Base-by-base conservation (phyloP, 2,329 filamentous ascomycete genomes). In the Chrysosporium keratinophilum region DNA sequence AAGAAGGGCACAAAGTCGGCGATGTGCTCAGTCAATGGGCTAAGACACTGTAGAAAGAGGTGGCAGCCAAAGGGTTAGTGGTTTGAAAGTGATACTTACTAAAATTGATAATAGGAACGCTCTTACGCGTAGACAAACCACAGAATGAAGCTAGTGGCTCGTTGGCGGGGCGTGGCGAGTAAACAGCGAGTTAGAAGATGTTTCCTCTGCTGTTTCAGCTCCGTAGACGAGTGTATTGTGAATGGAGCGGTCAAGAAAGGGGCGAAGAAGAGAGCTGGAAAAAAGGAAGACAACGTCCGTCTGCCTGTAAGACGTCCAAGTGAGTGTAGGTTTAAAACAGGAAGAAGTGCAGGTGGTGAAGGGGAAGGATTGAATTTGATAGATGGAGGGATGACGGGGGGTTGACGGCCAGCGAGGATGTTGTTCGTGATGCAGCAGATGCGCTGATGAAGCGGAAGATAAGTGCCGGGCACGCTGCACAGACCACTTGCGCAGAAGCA, bases 201-300 rank as follows among this genome's bases (percentile, higher is more conserved):
- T 43, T 50, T 42, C 39, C 14, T 15, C 33, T 37, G 20, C 48
- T 35, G 48, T 50, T 50, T 50, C 47, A 50, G 23, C 23, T 50
- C 23, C 6, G 28, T 15, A 11, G 37, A 37, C 40, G 40, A 20
- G 3, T 42, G 15, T 3, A 42, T 3, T 42, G 3, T 42, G 40
- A 42, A 20, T 17, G 14, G 12, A 35, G 39, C 20, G 23, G 19
- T 14, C 39, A 43, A 43, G 39, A 50, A 43, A 43, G 28, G 39
- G 40, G 23, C 12, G 14, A 7, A 12, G 12, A n/a, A 19, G 7
- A 15, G 12, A 23, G 19, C 34, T 11, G 11, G 40, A 48, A 40
- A 31, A n/a, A 28, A 7, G 19, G 39, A 17, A 28, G 46, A 40
- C 35, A 49, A 20, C 31, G 15, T 39, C 20, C 35, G 17, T 40